A percentile compares a stretch with the other conserved stretches of the same genome.
These are phyloP conservation scores for Phytophthora palmivora DNA, from an alignment of 352 stramenopile species.

Conservation along the genomic window DNA sequence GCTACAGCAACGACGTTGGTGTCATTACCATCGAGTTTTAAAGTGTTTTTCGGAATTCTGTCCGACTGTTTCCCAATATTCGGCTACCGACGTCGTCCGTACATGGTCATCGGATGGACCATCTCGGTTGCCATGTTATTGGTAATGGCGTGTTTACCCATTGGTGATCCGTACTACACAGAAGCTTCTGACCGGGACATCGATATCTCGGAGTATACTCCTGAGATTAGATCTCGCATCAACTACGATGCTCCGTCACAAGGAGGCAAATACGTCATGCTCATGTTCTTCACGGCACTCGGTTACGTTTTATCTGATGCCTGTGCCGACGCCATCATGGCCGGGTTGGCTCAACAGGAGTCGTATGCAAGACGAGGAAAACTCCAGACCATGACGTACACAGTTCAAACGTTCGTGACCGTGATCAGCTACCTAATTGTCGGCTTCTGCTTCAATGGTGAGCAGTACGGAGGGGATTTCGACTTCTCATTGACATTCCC, in stretches of 20 bases:
- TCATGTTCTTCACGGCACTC: slow-evolving; percentile 55
- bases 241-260: slow-evolving; percentile 46
- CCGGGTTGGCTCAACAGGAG: slow-evolving; percentile 62
- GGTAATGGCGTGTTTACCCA: slow-evolving; percentile 47
- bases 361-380: slow-evolving; percentile 48
- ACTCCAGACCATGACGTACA: slow-evolving; percentile 59
- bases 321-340: slow-evolving; percentile 55
- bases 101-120: slow-evolving; percentile 63
- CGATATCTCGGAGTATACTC: slow-evolving; percentile 36
- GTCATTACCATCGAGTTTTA: slow-evolving; percentile 57
- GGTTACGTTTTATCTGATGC: slow-evolving; percentile 58
- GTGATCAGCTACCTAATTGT: slow-evolving; percentile 50
- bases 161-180: slow-evolving; percentile 55
- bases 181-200: slow-evolving; percentile 35
- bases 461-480: slow-evolving; percentile 49
- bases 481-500: slow-evolving; percentile 47
- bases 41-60: slow-evolving; percentile 65
- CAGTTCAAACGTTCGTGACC: slow-evolving; percentile 43
- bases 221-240: slow-evolving; percentile 36
- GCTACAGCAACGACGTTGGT: slow-evolving; percentile 48
- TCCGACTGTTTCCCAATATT: slow-evolving; percentile 64
- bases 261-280: slow-evolving; percentile 45
- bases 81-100: slow-evolving; percentile 57
- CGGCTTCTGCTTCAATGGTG: slow-evolving; percentile 53
- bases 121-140: slow-evolving; percentile 49